Evolutionary conservation across 106 monocot genomes (phyloP).

Genomic region (Dioscorea zingiberensis): DNA sequence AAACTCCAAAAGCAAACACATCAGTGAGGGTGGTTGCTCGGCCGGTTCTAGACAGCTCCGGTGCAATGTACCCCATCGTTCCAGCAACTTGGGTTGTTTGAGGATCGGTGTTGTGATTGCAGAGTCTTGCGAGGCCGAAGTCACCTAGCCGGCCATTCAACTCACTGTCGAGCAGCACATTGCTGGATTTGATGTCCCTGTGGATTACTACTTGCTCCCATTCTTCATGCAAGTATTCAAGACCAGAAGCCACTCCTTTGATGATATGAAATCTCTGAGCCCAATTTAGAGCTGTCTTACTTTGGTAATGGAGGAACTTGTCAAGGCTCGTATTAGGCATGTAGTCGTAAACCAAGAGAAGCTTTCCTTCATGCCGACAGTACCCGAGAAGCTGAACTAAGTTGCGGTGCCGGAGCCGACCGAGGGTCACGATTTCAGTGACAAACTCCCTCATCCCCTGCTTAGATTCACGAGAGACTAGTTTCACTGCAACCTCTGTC

Average conservation of each 20-base stretch:
- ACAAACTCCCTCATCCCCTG: background rate
- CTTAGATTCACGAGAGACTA: background rate
- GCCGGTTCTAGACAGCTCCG: slow-evolving; percentile 11
- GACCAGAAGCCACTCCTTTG: background rate
- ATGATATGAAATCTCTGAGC: background rate
- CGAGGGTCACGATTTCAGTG: background rate
- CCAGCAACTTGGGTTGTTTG: slow-evolving; percentile 3
- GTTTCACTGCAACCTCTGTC: background rate
- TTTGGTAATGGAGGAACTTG: background rate
- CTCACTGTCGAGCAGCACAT: slow-evolving; percentile 12
- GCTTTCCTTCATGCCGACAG: background rate
- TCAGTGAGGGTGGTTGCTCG: slow-evolving; percentile 4
- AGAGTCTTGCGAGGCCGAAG: slow-evolving; percentile 12
- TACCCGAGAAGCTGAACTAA: background rate
- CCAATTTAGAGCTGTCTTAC: background rate
- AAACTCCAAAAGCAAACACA: slow-evolving; percentile 4
- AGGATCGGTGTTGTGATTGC: background rate
- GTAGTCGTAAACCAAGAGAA: background rate
- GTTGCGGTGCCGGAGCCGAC: background rate
- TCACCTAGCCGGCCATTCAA: slow-evolving; percentile 14
- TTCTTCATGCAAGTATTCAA: background rate
- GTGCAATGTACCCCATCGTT: slow-evolving; percentile 4
- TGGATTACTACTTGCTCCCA: background rate
- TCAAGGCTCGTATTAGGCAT: background rate
- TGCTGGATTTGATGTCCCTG: slow-evolving; percentile 18